phyloP scores from a whole-genome alignment of 179 eudicot species.

The Heliamphora pulchella region DNA sequence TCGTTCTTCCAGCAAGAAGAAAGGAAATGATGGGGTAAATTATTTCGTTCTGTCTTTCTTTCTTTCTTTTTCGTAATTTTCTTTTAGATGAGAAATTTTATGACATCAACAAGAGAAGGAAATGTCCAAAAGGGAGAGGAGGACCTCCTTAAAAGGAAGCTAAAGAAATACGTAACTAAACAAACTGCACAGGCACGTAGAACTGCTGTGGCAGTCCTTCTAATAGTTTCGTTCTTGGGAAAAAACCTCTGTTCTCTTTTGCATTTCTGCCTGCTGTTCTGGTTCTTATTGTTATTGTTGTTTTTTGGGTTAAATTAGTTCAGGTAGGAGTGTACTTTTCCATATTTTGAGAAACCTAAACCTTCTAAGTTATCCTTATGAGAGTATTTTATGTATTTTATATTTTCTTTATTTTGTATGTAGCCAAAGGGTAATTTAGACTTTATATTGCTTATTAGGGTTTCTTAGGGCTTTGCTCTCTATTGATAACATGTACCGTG shows the following conservation, averaged over 20 bases:
- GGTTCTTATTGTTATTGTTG: neutral
- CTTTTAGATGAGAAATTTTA: neutral
- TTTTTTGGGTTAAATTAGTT: neutral
- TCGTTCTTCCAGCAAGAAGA: conserved; percentile 43
- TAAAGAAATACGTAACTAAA: neutral
- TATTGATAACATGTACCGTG: too few species aligned
- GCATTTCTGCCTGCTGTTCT: conserved; percentile 11
- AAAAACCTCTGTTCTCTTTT: neutral
- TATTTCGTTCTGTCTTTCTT: neutral
- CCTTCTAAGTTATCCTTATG: too few species aligned
- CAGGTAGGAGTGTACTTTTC: neutral
- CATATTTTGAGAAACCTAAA: conserved; percentile 5
- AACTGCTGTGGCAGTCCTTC: neutral
- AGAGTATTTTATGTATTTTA: too few species aligned
- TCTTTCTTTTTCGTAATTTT: neutral
- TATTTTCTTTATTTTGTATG: too few species aligned
- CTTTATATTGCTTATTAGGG: too few species aligned
- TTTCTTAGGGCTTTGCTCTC: too few species aligned
- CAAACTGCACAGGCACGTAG: neutral
- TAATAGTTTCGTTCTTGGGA: neutral
- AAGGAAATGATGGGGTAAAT: conserved; percentile 75
- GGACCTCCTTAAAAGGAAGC: neutral
- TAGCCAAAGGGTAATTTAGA: too few species aligned
- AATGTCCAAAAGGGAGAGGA: neutral
- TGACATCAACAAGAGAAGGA: neutral